Percentiles rank a stretch among this genome's conserved stretches.
Conservation (phyloP, 169 alveolate genomes). For the Eimeria brunetti region DNA sequence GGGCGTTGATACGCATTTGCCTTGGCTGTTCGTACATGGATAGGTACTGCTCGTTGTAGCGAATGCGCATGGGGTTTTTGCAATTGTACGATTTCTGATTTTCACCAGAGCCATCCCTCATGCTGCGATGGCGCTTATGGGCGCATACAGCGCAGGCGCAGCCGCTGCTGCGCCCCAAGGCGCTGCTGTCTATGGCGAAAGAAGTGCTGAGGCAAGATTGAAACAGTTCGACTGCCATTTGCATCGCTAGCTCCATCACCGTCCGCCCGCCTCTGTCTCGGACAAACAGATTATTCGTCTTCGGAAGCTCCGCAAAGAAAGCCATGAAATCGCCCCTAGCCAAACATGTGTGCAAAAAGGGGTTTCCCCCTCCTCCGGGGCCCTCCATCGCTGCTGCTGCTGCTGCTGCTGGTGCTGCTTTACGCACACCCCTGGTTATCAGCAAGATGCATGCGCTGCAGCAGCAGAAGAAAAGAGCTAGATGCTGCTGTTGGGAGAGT, state of each 20-base stretch:
- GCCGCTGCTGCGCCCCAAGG: neutral
- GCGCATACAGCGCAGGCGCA: constrained; percentile 47
- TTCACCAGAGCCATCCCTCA: constrained; percentile 26
- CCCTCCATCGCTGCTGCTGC: constrained; percentile 13
- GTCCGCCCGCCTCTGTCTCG: constrained; percentile 64
- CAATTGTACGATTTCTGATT: neutral
- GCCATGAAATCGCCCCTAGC: constrained; percentile 38
- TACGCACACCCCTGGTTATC: neutral
- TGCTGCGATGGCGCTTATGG: constrained; percentile 26
- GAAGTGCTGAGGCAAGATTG: constrained; percentile 69
- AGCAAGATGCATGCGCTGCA: neutral
- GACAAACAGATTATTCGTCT: constrained; percentile 1
- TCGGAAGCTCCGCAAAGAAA: constrained; percentile 28
- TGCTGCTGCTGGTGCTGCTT: neutral
- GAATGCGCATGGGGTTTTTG: constrained; percentile 42
- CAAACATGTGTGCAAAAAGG: constrained; percentile 31
- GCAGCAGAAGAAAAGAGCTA: neutral
- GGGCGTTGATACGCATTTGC: constrained; percentile 26
- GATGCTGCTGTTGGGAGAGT: neutral
- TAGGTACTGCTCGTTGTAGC: constrained; percentile 19
- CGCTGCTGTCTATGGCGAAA: constrained; percentile 24
- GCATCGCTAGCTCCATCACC: constrained; percentile 41
- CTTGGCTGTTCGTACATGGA: constrained; percentile 51
- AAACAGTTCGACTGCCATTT: constrained; percentile 61
- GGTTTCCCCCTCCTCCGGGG: constrained; percentile 37